phyloP scores from a whole-genome alignment of 169 alveolate species.

The Plasmodium inui region DNA sequence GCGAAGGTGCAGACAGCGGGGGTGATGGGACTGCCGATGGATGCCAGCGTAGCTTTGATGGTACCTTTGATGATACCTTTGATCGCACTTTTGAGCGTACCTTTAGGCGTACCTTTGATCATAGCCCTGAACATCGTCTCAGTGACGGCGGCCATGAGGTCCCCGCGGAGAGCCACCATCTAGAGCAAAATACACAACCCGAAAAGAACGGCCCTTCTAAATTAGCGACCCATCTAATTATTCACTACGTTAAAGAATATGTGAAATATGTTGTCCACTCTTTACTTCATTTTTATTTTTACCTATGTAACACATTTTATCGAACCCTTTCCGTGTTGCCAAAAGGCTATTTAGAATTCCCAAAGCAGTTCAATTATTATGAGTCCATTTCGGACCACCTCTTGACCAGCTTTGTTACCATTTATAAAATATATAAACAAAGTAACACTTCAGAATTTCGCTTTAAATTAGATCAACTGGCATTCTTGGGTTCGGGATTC shows the following conservation, averaged over 20 bases:
- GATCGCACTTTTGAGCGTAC: too few relatives aligned
- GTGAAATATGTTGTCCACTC: slow-evolving; percentile 11
- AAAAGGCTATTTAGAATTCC: not conserved
- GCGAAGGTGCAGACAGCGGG: not conserved
- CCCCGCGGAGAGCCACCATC: not conserved
- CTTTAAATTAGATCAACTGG: slow-evolving; percentile 29
- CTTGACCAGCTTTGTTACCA: slow-evolving; percentile 53
- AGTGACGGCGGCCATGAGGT: not conserved
- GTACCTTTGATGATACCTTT: too few relatives aligned
- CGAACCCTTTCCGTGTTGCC: not conserved
- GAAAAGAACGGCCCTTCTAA: not conserved
- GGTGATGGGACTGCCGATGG: not conserved
- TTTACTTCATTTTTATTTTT: slow-evolving; percentile 14
- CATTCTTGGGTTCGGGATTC: slow-evolving; percentile 65
- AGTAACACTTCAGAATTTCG: slow-evolving; percentile 5
- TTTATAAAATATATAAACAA: slow-evolving; percentile 25
- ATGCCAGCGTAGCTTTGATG: not conserved
- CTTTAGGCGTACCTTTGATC: not conserved
- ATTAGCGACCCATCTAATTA: slow-evolving; percentile 12
- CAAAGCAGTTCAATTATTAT: slow-evolving; percentile 5
- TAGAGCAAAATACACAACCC: not conserved
- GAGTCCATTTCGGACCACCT: slow-evolving; percentile 14
- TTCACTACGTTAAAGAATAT: slow-evolving; percentile 10
- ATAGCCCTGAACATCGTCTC: not conserved
- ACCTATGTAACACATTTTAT: slow-evolving; percentile 9